Evolutionary conservation across 495 filamentous ascomycete species (phyloP).

Genomic region (Aspergillus sclerotiicarbonarius): DNA sequence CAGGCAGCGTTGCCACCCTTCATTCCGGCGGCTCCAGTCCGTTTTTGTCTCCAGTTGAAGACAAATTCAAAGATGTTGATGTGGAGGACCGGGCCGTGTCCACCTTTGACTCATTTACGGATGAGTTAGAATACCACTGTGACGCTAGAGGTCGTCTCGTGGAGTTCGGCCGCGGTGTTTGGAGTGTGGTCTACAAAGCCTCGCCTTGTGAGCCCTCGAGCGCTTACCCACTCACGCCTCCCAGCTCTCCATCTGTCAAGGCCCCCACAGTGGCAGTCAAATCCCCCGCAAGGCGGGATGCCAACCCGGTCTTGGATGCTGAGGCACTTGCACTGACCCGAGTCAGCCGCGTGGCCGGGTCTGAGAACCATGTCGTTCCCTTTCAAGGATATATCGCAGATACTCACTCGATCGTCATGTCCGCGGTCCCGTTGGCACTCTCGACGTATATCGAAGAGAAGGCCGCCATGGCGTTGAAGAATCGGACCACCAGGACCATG

Average conservation of each 20-base stretch:
- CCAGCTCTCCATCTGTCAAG: constrained; percentile 42
- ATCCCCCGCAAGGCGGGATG: constrained; percentile 46
- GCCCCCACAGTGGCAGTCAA: constrained; percentile 54
- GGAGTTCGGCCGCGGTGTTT: constrained; percentile 56
- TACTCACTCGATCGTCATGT: constrained; percentile 51
- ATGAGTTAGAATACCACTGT: constrained; percentile 35
- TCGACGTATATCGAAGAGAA: constrained; percentile 47
- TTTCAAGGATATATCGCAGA: constrained; percentile 56
- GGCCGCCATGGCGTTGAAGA: constrained; percentile 28
- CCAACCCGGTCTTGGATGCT: constrained; percentile 44
- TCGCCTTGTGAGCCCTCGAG: constrained; percentile 16
- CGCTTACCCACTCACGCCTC: constrained; percentile 36
- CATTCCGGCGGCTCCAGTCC: constrained; percentile 8
- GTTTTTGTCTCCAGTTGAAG: constrained; percentile 10
- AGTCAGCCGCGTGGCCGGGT: constrained; percentile 35
- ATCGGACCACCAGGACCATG: constrained; percentile 46
- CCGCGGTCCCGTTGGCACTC: constrained; percentile 49
- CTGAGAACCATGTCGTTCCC: constrained; percentile 45
- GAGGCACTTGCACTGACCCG: constrained; percentile 55
- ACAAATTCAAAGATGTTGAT: neutral
- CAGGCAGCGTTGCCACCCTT: constrained; percentile 16
- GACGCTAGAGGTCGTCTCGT: constrained; percentile 27
- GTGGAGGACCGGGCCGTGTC: neutral
- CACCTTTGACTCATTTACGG: constrained; percentile 28
- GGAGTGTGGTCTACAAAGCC: constrained; percentile 61